Evolutionary conservation across 768 basidiomycete genomes (phyloP).

Genomic region (Lentinula detonsa): DNA sequence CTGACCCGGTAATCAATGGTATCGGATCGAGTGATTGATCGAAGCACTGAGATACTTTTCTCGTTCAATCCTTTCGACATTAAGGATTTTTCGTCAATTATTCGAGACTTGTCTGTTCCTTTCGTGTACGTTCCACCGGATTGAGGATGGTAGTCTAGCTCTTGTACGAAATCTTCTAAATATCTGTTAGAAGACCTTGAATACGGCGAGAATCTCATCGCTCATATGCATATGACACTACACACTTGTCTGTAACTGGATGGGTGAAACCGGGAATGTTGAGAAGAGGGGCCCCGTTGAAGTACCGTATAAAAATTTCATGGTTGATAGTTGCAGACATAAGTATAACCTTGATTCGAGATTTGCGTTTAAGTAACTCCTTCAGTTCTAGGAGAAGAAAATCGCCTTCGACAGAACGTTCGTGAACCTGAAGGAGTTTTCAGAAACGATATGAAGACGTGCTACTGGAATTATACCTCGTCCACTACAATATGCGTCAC

Average conservation of each 20-base stretch:
- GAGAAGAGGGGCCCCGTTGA: constrained; percentile 72
- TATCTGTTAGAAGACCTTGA: constrained; percentile 40
- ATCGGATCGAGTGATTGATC: constrained; percentile 52
- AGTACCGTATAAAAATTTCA: constrained; percentile 77
- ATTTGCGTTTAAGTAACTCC: constrained; percentile 61
- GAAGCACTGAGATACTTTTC: constrained; percentile 44
- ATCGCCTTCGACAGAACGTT: constrained; percentile 88
- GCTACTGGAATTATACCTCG: constrained; percentile 46
- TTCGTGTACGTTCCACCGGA: constrained; percentile 17
- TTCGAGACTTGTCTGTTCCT: constrained; percentile 29
- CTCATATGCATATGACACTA: not conserved
- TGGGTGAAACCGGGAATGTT: constrained; percentile 79
- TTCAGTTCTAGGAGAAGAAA: constrained; percentile 81
- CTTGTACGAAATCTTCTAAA: constrained; percentile 71
- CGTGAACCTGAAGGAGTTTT: constrained; percentile 62
- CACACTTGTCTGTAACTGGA: constrained; percentile 71
- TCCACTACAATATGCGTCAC: constrained; percentile 88
- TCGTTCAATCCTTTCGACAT: constrained; percentile 46
- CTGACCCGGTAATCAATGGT: constrained; percentile 70
- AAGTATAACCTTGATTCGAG: constrained; percentile 69
- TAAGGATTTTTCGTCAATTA: constrained; percentile 42
- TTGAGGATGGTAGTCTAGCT: constrained; percentile 49
- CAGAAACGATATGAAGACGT: not conserved
- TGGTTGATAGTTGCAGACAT: constrained; percentile 98
- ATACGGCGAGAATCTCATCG: not conserved